Percentiles rank a stretch among this genome's conserved stretches.
Conservation (phyloP, 768 basidiomycete species). For the Leccinellum rugosiceps region DNA sequence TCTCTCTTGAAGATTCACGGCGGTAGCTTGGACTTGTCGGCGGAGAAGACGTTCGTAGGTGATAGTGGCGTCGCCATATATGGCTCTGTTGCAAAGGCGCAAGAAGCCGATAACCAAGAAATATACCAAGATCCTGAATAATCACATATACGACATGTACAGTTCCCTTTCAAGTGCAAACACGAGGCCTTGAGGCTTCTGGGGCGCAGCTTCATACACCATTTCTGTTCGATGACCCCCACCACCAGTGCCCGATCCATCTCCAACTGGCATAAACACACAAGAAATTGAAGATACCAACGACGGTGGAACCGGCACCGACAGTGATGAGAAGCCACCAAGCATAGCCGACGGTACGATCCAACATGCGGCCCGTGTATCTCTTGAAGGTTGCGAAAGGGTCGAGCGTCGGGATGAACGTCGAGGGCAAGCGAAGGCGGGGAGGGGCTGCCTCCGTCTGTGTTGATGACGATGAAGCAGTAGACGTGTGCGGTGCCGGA, state of each 20-base stretch:
- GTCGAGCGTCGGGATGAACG: conserved; percentile 54
- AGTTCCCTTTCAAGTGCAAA: not conserved
- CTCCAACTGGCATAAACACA: conserved; percentile 65
- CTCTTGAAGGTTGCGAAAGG: conserved; percentile 53
- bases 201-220: conserved; percentile 10
- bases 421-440: conserved; percentile 46
- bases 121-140: not conserved
- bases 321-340: conserved; percentile 78
- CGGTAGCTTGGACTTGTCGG: too few species aligned
- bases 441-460: conserved; percentile 36
- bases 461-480: conserved; percentile 9
- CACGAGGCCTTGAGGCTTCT: too few species aligned
- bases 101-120: not conserved
- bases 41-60: too few species aligned
- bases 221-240: conserved; percentile 11
- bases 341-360: conserved; percentile 69
- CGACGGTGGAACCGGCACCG: conserved; percentile 70
- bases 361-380: conserved; percentile 61
- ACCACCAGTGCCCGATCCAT: conserved; percentile 46
- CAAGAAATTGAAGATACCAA: conserved; percentile 71
- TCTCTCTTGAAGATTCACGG: not conserved
- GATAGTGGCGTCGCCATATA: too few species aligned
- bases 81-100: too few species aligned
- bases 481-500: conserved; percentile 39
- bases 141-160: not conserved